Evolutionary conservation across 306 rosid genomes (phyloP), one percentile per base, ranked within the genome.

Genomic region (Gillenia trifoliata): DNA sequence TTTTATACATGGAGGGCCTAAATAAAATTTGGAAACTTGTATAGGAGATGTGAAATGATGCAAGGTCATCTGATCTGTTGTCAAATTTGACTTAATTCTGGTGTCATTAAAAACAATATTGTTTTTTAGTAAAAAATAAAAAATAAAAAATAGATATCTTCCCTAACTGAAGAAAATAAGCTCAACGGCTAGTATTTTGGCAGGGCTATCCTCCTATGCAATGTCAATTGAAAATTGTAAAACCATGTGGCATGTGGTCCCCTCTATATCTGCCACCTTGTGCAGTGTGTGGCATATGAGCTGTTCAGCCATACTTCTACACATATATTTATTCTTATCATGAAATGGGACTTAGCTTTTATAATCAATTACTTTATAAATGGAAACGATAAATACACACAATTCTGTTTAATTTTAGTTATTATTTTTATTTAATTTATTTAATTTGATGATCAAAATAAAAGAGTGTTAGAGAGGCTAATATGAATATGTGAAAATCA

Each of bases 211-310:
- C 36, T 26, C n/a, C 19, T 4, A 25, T 43, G 17, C 52, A 45
- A 45, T 4, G 52, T 45, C 2, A 15, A 4, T 45, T 26, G 34
- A 20, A 4, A 26, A 59, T 26, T 61, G 40, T 17, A 61, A 59
- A 59, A 26, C 61, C 64, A 70, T 22, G 74, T 54, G 64, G 50
- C 34, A 55, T n/a, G 64, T 36, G 66, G 36, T 71, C 65, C 65
- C 13, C 26, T 23, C 25, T 31, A 16, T n/a, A n/a, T 55, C 33
- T 33, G 31, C 64, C 50, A 52, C 62, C 45, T 6, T 20, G 47
- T 52, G 74, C 64, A 59, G 64, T 10, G 15, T 12, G 30, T 4
- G 15, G 34, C 64, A 11, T 25, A 25, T 57, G 49, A 70, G 49
- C 50, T 52, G 33, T 52, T 52, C 28, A 10, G 36, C 63, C 47